Evolutionary conservation across 2,329 filamentous ascomycete species (phyloP), one percentile per base, ranked within the genome.

Genomic region (Cercospora sp.): DNA sequence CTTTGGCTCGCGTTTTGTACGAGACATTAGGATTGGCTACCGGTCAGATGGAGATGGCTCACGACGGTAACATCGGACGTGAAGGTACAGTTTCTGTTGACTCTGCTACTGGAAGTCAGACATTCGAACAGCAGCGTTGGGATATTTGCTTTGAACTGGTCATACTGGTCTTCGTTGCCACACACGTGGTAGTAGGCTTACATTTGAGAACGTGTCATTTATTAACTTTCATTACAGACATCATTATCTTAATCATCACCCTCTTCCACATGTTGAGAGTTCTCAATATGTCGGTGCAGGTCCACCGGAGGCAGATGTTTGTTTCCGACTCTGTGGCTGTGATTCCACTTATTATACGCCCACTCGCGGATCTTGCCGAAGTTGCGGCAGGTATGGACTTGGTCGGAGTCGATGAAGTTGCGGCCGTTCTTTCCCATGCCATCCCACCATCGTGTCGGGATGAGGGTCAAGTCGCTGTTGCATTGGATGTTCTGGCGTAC

Each of bases 401-500:
- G 71, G 53, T 64, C 63, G 7, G 71, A 72, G 45, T 73, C 68
- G 63, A 72, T 71, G 64, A 68, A 73, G 42, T 68, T 68, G 10
- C 60, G 40, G 20, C 60, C 60, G n/a, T 51, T 45, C 40, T 62
- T 36, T 2, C 60, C 63, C 18, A 69, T 51, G 4, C 71, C 68
- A 7, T 57, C 48, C 64, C 68, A 73, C 66, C 68, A 73, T 16
- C 68, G 66, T 12, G 68, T 67, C 1, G 72, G 69, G 23, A 71
- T 65, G 9, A 71, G 70, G 7, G 72, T 72, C 12, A 74, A 62
- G 40, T 73, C 73, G n/a, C 48, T 66, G 33, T 71, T 63, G 63
- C 73, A 74, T 62, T 70, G 68, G 1, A 71, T 61, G 8, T 67
- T 60, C 61, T 74, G 72, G 9, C 73, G 64, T 1, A 74, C 51